phyloP scores from a whole-genome alignment of 345 rosid species.

The Eucalyptus globulus region DNA sequence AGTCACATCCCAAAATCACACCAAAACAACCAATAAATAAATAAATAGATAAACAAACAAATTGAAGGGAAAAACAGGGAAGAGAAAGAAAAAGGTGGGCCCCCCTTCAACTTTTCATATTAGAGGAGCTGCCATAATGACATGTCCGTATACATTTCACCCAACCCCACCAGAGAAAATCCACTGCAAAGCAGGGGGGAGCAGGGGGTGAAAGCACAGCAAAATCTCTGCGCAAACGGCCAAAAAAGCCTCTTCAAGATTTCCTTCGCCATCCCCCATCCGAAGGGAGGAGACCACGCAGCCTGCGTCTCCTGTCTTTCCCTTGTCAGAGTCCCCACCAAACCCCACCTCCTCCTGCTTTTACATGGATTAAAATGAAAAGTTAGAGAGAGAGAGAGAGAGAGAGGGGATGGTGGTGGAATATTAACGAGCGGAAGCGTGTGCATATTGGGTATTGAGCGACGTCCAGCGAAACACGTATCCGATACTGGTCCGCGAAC shows the following conservation, averaged over 20 bases:
- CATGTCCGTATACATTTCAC: not conserved
- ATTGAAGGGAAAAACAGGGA: not conserved
- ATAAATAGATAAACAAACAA: too few relatives aligned
- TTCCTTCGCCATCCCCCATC: not conserved
- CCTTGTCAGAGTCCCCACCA: not conserved
- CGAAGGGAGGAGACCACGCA: not conserved
- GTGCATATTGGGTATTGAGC: not conserved
- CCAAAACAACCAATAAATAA: not conserved
- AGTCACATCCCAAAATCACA: not conserved
- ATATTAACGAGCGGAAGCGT: not conserved
- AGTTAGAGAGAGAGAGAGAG: not conserved
- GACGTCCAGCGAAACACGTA: conserved; percentile 15
- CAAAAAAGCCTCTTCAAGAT: not conserved
- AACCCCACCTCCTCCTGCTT: not conserved
- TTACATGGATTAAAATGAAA: not conserved
- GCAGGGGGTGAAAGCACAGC: not conserved
- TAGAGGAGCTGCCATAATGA: not conserved
- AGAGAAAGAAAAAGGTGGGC: not conserved
- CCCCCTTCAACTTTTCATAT: not conserved
- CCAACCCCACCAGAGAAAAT: not conserved
- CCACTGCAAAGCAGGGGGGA: not conserved
- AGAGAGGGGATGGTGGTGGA: too few relatives aligned
- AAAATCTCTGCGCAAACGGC: not conserved
- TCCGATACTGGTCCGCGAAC: conserved; percentile 41
- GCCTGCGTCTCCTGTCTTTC: not conserved